Evolutionary conservation across 2,329 filamentous ascomycete species (phyloP), one percentile per base, ranked within the genome.

Genomic region (Neoscytalidium dimidiatum): DNA sequence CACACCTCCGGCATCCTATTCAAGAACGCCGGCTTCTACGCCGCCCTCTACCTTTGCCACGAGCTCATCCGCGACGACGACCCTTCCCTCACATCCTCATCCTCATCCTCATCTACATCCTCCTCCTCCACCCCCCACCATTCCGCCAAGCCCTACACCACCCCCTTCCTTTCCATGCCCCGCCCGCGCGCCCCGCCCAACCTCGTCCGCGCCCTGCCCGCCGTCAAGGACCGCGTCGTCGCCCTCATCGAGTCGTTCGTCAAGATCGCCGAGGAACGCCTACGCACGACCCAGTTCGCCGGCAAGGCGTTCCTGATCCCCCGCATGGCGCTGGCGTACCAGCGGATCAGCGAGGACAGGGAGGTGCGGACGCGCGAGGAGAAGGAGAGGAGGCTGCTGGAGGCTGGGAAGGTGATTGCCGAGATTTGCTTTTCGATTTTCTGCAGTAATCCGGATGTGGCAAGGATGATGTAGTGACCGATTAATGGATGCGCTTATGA

Each of bases 251-350:
- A 63, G 60, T 35, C 46, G 14, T 63, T 52, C 60, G 28, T 52
- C 60, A 63, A 52, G 44, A 6, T 53, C 19, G 60, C 60, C 19
- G 60, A 63, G 60, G 46, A 63, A 26, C 35, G 60, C 2, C 46
- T 63, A 23, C 46, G 60, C 21, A 43, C 44, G n/a, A 63, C 60
- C 9, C 60, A 63, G 60, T 63, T 52, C 6, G 60, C 46, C 17
- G 60, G 60, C 60, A 63, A 63, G 46, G 60, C 46, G 5, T 63
- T 63, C n/a, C 26, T 63, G 23, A 63, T 63, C 4, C 60, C 60
- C 33, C 46, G 60, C 23, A 63, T 63, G 60, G 60, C 53, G 46
- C 60, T 63, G 26, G 60, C 60, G 31, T 43, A 52, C 17, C 33
- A 51, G n/a, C 46, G 60, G 3, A 63, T 63, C 60, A 51, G 48